Percentiles rank a stretch among this genome's conserved stretches.
These are phyloP conservation scores for Phyllosticta capitalensis DNA, from an alignment of 2,329 filamentous ascomycete species.

Conservation along the genomic window DNA sequence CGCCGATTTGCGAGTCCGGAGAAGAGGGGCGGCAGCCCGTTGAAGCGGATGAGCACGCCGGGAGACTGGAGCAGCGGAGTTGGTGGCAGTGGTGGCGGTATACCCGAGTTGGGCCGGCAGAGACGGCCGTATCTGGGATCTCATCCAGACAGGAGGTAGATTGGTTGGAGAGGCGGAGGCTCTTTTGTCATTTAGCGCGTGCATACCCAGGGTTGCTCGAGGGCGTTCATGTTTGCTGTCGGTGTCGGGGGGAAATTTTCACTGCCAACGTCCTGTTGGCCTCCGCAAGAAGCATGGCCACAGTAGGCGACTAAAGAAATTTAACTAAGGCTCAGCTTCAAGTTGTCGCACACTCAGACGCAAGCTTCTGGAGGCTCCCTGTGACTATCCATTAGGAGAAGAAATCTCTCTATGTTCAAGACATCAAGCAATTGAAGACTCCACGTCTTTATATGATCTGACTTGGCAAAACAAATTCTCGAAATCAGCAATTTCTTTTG, in stretches of 20 bases:
- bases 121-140: not conserved
- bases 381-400: no score
- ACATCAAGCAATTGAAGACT: no score
- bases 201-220: not conserved
- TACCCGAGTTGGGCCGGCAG: conserved; percentile 2
- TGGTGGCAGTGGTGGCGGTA: not conserved
- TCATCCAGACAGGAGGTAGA: not conserved
- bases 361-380: no score
- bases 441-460: no score
- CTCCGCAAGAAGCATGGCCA: not conserved
- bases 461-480: no score
- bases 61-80: not conserved
- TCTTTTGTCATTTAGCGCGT: not conserved
- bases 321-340: no score
- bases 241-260: not conserved
- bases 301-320: no score
- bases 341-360: no score
- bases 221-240: not conserved
- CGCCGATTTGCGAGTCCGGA: conserved; percentile 27
- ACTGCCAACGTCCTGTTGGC: not conserved
- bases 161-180: not conserved
- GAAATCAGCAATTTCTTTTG: no score
- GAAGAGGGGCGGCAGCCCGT: conserved; percentile 31
- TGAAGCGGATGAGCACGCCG: conserved; percentile 36
- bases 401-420: no score